Evolutionary conservation across 768 basidiomycete species (phyloP), one percentile per base, ranked within the genome.

Genomic region (Epithele typhae): DNA sequence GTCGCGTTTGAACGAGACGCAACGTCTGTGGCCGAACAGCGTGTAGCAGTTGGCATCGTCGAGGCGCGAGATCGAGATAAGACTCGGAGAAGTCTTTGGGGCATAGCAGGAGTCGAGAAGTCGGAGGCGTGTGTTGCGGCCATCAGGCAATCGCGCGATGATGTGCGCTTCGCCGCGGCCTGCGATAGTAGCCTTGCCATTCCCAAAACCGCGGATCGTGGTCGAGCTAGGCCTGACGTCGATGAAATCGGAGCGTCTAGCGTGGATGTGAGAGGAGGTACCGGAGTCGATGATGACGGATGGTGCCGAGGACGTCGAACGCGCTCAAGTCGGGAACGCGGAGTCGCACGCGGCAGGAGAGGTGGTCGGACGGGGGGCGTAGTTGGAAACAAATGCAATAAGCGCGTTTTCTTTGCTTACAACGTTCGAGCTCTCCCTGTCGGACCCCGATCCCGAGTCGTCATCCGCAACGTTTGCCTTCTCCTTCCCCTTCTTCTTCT

Each of bases 21-120:
- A 45, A 17, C 43, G 34, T n/a, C 43, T 35, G 9, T 45, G 12
- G 36, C 43, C 43, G 17, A 45, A 45, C 21, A 45, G 43, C 43
- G 43, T 45, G n/a, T 45, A 45, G 43, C 43, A 45, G 35, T 45
- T 36, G 22, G 43, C 43, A 22, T 25, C 18, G 23, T 45, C 43
- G 23, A 45, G 34, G 33, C 43, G 35, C 33, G 43, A 45, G 23
- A 45, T 35, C 25, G 43, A 45, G 43, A 45, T 45, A 24, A 45
- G 43, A 24, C 43, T 45, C 4, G 43, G 43, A 8, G 43, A 45
- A n/a, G 43, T 45, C 7, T 34, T 34, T n/a, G 43, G 43, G 14
- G 34, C 43, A n/a, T 45, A 45, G 23, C 43, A 45, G 8, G 43
- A 19, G 22, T 37, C 43, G 19, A 17, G 36, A 24, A 45, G 43